Conservation (phyloP, 2,329 filamentous ascomycete genomes). For the Chrysoporthe cubensis region DNA sequence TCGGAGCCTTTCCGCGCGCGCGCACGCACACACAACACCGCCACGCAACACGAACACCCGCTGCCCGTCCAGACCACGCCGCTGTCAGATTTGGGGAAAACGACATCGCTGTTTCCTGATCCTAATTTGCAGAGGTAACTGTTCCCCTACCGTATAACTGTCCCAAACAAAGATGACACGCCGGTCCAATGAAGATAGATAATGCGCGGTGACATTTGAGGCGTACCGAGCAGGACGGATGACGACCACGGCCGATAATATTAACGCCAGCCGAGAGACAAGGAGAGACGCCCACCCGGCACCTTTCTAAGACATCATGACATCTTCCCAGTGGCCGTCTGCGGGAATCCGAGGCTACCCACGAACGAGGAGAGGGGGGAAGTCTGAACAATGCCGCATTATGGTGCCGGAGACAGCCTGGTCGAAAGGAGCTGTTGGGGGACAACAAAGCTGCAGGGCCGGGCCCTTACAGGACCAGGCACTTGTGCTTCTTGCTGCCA, state of each 20-base stretch:
- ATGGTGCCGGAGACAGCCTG: slow-evolving; percentile 27
- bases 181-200: slow-evolving; percentile 33
- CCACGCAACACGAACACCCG: slow-evolving; percentile 20
- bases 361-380: slow-evolving; percentile 22
- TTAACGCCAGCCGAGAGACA: slow-evolving; percentile 30
- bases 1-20: slow-evolving; percentile 18
- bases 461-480: slow-evolving; percentile 75
- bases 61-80: slow-evolving; percentile 27
- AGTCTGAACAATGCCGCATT: slow-evolving; percentile 25
- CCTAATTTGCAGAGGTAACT: slow-evolving; percentile 29
- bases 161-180: slow-evolving; percentile 33
- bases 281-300: slow-evolving; percentile 27
- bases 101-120: slow-evolving; percentile 31
- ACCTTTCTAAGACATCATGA: slow-evolving; percentile 25
- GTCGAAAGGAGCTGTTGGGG: slow-evolving; percentile 32
- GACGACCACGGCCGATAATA: slow-evolving; percentile 30
- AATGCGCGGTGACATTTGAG: slow-evolving; percentile 29
- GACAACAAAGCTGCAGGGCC: slow-evolving; percentile 31
- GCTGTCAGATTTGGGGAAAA: slow-evolving; percentile 29
- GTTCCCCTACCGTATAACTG: slow-evolving; percentile 29
- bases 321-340: slow-evolving; percentile 24
- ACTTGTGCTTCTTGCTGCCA: slow-evolving; percentile 73
- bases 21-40: slow-evolving; percentile 18
- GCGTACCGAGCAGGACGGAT: slow-evolving; percentile 22
- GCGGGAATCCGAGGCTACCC: slow-evolving; percentile 21